phyloP scores from a whole-genome alignment of 371 early-diverging fungal genomes.

The Zopfochytrium polystomum region DNA sequence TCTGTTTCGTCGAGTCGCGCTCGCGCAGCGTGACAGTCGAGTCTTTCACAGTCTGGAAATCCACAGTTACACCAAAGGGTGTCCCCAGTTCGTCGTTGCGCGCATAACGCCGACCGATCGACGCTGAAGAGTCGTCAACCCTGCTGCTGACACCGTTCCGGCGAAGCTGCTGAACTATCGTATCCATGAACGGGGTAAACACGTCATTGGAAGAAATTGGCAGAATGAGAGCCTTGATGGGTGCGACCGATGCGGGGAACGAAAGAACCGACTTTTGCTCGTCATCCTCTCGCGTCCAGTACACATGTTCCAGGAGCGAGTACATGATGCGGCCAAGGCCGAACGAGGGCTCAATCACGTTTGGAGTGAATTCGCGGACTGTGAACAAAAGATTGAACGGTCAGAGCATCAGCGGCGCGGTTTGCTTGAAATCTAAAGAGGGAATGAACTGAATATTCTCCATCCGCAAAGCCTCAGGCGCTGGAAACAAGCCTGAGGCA shows the following conservation, averaged over 20 bases:
- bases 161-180: constrained; percentile 61
- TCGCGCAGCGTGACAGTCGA: constrained; percentile 95
- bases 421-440: background rate
- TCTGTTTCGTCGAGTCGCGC: constrained; percentile 96
- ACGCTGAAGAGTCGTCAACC: constrained; percentile 84
- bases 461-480: too few species aligned
- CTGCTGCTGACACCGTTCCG: constrained; percentile 66
- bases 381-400: background rate
- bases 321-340: constrained; percentile 99
- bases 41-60: constrained; percentile 95
- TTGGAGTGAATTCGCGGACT: constrained; percentile 96
- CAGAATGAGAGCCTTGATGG: constrained; percentile 90
- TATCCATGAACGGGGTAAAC: constrained; percentile 69
- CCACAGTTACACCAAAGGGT: constrained; percentile 98
- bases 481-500: too few species aligned
- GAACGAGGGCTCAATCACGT: constrained; percentile 99
- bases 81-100: constrained; percentile 99
- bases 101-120: constrained; percentile 98
- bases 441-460: background rate
- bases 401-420: too few species aligned
- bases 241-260: constrained; percentile 91
- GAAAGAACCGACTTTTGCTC: constrained; percentile 86
- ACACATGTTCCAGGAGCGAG: constrained; percentile 95
- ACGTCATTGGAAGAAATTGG: constrained; percentile 79
- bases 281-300: constrained; percentile 87